Evolutionary conservation across 352 stramenopile species (phyloP), one percentile per base, ranked within the genome.

Genomic region (Phytophthora melonis): DNA sequence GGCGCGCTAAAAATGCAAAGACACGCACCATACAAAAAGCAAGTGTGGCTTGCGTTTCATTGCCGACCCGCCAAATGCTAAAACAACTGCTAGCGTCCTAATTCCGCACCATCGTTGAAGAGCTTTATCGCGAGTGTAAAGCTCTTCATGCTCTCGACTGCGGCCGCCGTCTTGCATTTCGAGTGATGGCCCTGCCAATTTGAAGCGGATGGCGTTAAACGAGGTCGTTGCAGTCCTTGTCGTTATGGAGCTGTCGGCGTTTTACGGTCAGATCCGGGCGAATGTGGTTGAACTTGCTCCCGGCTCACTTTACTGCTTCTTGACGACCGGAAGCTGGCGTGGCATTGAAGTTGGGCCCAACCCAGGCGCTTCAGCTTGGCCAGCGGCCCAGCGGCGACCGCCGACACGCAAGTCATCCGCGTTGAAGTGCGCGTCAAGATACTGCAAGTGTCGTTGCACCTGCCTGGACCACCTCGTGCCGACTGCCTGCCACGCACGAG

Each of bases 151-250:
- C 11, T 43, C 36, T 18, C 36, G 36, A 43, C 36, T 43, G 10
- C 18, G n/a, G n/a, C 36, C 25, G 21, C 25, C 34, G 49, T 13
- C 56, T 76, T 76, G 69, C 69, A 76, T 76, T 76, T 76, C 69
- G 34, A 61, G 56, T 34, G 69, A 76, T 76, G 63, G 39, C 57
- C 62, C 1, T 3, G 27, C 19, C 52, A 43, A 58, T n/a, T 71
- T 71, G 49, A 60, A 74, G 66, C 49, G 58, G 43, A 45, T 70
- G 39, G 39, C 32, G 66, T 73, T 73, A 73, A 73, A 68, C 66
- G 21, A 47, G 32, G 43, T 67, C 52, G 34, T 9, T 19, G 16
- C 36, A 23, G 49, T 45, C 50, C 23, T 39, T 1, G n/a, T 11
- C 14, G 18, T 23, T 9, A 52, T 16, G n/a, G 13, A 14, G 43